phyloP scores from a whole-genome alignment of 108 stramenopile species.

The Asterionellopsis glacialis region DNA sequence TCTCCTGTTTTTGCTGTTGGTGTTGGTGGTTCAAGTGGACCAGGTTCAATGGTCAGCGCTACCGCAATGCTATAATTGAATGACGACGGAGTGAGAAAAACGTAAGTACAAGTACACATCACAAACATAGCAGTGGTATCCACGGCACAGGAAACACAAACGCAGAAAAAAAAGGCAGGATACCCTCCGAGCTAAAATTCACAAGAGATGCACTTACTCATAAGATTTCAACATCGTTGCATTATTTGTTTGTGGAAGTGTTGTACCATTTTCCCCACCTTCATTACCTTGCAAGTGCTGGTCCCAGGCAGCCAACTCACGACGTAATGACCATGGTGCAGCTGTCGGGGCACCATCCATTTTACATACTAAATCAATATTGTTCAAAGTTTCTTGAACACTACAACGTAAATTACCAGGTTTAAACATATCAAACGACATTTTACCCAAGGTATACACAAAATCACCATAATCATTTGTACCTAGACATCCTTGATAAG shows the following conservation, averaged over 20 bases:
- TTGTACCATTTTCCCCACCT: slow-evolving; percentile 20
- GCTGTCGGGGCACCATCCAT: slow-evolving; percentile 10
- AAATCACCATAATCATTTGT: slow-evolving; percentile 62
- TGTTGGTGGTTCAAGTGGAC: slow-evolving; percentile 51
- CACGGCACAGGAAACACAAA: too few relatives aligned
- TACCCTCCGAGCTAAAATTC: neutral
- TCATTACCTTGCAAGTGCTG: slow-evolving; percentile 7
- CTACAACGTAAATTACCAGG: slow-evolving; percentile 65
- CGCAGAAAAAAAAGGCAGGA: too few relatives aligned
- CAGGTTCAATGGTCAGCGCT: slow-evolving; percentile 64
- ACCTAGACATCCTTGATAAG: slow-evolving; percentile 71
- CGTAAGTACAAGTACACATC: neutral
- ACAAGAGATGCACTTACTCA: slow-evolving; percentile 29
- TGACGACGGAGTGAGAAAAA: slow-evolving; percentile 1
- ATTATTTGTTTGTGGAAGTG: slow-evolving; percentile 50
- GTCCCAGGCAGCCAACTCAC: neutral
- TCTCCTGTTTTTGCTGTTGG: slow-evolving; percentile 50
- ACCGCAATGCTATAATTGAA: slow-evolving; percentile 44
- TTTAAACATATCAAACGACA: slow-evolving; percentile 82
- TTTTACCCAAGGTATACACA: slow-evolving; percentile 75
- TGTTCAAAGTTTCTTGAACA: slow-evolving; percentile 66
- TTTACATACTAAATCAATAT: slow-evolving; percentile 31
- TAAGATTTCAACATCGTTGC: slow-evolving; percentile 40
- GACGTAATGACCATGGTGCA: slow-evolving; percentile 1
- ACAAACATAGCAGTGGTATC: too few relatives aligned